Conservation (phyloP, 2,329 filamentous ascomycete species). For the Aspergillus texensis region DNA sequence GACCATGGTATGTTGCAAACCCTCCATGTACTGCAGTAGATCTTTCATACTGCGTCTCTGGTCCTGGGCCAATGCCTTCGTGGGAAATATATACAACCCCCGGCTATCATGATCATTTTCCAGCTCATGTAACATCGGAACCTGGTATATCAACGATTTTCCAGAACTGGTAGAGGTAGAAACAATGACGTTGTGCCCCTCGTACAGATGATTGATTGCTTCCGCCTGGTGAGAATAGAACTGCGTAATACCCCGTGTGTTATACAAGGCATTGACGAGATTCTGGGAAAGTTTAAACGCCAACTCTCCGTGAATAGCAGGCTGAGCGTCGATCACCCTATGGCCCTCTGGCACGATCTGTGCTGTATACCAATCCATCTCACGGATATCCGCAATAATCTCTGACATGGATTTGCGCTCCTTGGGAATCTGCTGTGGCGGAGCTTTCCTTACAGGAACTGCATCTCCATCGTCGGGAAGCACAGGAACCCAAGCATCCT, state of each 20-base stretch:
- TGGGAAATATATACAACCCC: slow-evolving; percentile 98
- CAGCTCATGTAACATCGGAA: slow-evolving; percentile 85
- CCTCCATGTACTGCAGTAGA: slow-evolving; percentile 77
- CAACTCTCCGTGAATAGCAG: slow-evolving; percentile 78
- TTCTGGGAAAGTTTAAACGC: slow-evolving; percentile 85
- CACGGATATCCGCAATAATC: slow-evolving; percentile 82
- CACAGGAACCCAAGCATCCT: slow-evolving; percentile 64
- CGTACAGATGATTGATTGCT: slow-evolving; percentile 84
- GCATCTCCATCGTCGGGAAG: slow-evolving; percentile 50
- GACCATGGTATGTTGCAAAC: slow-evolving; percentile 73
- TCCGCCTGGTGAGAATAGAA: slow-evolving; percentile 92
- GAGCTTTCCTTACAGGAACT: slow-evolving; percentile 38
- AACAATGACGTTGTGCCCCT: slow-evolving; percentile 85
- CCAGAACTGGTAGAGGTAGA: slow-evolving; percentile 95
- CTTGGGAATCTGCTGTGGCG: slow-evolving; percentile 74
- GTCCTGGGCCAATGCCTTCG: slow-evolving; percentile 94
- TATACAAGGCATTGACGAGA: slow-evolving; percentile 94
- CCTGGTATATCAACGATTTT: slow-evolving; percentile 96
- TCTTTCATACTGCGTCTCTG: slow-evolving; percentile 87
- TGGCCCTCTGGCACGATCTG: slow-evolving; percentile 95
- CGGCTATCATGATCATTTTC: slow-evolving; percentile 75
- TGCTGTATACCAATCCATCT: slow-evolving; percentile 81
- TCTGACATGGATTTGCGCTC: slow-evolving; percentile 80
- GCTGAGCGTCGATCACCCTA: slow-evolving; percentile 84
- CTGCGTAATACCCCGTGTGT: slow-evolving; percentile 80